phyloP scores from a whole-genome alignment of 208 protist genomes.

The Ichthyophonus hoferi region DNA sequence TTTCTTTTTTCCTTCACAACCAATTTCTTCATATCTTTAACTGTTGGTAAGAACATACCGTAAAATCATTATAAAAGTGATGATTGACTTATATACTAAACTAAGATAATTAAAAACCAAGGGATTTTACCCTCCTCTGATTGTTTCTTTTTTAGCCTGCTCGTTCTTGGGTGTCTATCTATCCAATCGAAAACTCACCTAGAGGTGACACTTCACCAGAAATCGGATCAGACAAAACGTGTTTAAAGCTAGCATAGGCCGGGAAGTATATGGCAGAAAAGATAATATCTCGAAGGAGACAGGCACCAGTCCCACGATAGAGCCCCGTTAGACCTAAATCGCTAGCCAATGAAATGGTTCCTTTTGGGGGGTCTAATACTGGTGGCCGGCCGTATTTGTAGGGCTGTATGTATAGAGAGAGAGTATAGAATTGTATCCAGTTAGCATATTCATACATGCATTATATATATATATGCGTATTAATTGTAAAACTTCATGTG shows the following conservation, averaged over 20 bases:
- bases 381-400: not conserved
- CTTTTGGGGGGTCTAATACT: not conserved
- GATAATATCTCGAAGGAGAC: not conserved
- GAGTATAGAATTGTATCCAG: too few relatives aligned
- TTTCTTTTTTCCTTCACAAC: too few relatives aligned
- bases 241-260: constrained; percentile 2
- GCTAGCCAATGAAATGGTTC: not conserved
- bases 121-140: too few relatives aligned
- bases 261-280: constrained; percentile 36
- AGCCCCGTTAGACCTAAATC: not conserved
- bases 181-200: not conserved
- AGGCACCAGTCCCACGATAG: constrained; percentile 1
- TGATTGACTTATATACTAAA: not conserved
- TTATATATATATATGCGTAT: too few relatives aligned
- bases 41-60: too few relatives aligned
- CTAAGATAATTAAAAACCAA: not conserved
- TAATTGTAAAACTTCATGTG: too few relatives aligned
- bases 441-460: too few relatives aligned
- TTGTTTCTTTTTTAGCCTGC: too few relatives aligned
- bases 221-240: not conserved
- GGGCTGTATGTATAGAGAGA: not conserved
- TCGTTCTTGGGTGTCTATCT: too few relatives aligned
- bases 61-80: not conserved
- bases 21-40: too few relatives aligned
- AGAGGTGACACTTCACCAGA: not conserved